Evolutionary conservation across 163 green algal species (phyloP).

Genomic region (Chlorella variabilis): DNA sequence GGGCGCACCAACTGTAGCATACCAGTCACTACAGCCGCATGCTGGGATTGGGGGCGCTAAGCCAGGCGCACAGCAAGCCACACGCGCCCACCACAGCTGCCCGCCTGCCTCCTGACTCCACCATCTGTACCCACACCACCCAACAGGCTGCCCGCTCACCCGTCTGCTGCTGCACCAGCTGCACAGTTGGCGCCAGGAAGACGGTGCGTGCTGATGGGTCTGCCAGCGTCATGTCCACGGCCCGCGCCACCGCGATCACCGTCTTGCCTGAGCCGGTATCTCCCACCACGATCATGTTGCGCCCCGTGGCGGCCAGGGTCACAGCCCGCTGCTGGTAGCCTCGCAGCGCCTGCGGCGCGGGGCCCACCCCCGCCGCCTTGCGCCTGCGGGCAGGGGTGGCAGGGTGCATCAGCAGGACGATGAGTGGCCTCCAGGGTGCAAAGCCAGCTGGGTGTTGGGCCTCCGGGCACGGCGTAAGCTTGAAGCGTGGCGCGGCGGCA

Average conservation of each 20-base stretch:
- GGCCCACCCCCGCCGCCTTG: background rate
- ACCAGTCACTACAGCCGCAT: too few species aligned
- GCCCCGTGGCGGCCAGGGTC: background rate
- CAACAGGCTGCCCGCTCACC: background rate
- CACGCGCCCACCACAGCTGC: too few species aligned
- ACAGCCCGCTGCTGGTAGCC: slow-evolving; percentile 1
- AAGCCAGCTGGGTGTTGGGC: too few species aligned
- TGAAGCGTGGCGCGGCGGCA: too few species aligned
- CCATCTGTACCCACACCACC: too few species aligned
- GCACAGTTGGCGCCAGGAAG: slow-evolving; percentile 18
- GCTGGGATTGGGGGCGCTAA: too few species aligned
- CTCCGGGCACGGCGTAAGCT: too few species aligned
- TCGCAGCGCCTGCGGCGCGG: background rate
- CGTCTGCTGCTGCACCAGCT: slow-evolving; percentile 15
- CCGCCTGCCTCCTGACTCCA: too few species aligned
- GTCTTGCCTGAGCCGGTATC: slow-evolving; percentile 22
- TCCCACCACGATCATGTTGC: background rate
- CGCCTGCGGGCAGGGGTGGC: background rate
- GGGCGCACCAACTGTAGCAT: too few species aligned
- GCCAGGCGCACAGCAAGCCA: too few species aligned
- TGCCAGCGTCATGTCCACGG: background rate
- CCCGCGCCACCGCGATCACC: background rate
- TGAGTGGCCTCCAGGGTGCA: too few species aligned
- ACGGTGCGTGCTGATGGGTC: background rate
- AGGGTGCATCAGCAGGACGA: background rate